Base-by-base conservation (phyloP, 805 yeast species). In the Nakazawaea ishiwadae region DNA sequence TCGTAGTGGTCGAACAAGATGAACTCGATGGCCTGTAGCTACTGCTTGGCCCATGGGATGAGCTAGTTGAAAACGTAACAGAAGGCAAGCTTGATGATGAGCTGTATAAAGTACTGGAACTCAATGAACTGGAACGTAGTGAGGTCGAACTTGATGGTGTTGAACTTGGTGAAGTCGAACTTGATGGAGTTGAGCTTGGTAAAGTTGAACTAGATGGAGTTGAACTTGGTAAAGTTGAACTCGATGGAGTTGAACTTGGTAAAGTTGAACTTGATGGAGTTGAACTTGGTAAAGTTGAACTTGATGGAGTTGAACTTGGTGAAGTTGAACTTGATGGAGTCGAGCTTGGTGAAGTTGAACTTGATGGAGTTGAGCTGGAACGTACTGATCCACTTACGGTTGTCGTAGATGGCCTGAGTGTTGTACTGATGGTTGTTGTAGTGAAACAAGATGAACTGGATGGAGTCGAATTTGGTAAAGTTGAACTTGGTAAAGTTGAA, bases 251-350 rank as follows among this genome's bases (percentile, higher is more conserved):
- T 16, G 39, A 27, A 18, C n/a, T 7, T 16, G 33, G 4, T 24
- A 32, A 28, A n/a, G 10, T 7, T 19, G 33, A 8, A 17, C 30
- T 16, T 12, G 40, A 30, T 30, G 40, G 19, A 3, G 20, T 19
- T 29, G 35, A 20, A 24, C 38, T 26, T 36, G 39, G 26, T 27
- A 12, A n/a, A n/a, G 19, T 16, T 10, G 34, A 15, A 16, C 34
- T 16, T 14, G 15, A 31, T 10, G 20, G 11, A 10, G 9, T 7
- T 17, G 34, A 32, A 14, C 36, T 11, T 18, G 15, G 9, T 20
- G 18, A n/a, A 20, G 15, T 5, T 11, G 24, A 20, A 19, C 26
- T 32, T 16, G n/a, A 35, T 23, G 29, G 30, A 23, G n/a, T 30
- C 7, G 39, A 16, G 17, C 39, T 27, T 11, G 39, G 27, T 35